These are phyloP conservation scores for Carex scoparia DNA, from an alignment of 176 grass and related monocot genomes.

Conservation along the genomic window DNA sequence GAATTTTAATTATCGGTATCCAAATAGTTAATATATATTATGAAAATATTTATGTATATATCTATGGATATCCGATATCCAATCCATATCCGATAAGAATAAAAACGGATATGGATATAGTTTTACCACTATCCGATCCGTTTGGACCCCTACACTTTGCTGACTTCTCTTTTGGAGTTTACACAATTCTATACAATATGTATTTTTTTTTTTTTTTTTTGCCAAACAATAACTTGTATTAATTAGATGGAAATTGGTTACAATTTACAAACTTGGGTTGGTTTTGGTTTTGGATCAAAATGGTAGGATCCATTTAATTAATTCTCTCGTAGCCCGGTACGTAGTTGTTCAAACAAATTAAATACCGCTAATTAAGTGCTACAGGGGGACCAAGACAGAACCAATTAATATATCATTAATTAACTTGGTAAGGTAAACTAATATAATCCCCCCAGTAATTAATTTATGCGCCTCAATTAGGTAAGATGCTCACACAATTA, in stretches of 20 bases:
- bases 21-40: too few relatives aligned
- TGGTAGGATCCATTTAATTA: background rate
- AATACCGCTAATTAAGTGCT: background rate
- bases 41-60: too few relatives aligned
- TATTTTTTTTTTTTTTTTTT: background rate
- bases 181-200: background rate
- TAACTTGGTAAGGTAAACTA: background rate
- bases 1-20: too few relatives aligned
- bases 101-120: too few relatives aligned
- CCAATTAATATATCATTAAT: background rate
- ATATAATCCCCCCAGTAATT: background rate
- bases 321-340: background rate
- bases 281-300: background rate
- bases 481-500: background rate
- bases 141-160: too few relatives aligned
- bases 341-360: background rate
- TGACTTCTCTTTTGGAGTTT: background rate
- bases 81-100: too few relatives aligned
- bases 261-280: background rate
- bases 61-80: too few relatives aligned
- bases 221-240: background rate
- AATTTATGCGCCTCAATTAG: background rate
- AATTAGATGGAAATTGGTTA: background rate
- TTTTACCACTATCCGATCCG: too few relatives aligned
- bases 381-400: background rate